Evolutionary conservation across 768 basidiomycete species (phyloP), one percentile per base, ranked within the genome.

Genomic region (Boletus coccyginus): DNA sequence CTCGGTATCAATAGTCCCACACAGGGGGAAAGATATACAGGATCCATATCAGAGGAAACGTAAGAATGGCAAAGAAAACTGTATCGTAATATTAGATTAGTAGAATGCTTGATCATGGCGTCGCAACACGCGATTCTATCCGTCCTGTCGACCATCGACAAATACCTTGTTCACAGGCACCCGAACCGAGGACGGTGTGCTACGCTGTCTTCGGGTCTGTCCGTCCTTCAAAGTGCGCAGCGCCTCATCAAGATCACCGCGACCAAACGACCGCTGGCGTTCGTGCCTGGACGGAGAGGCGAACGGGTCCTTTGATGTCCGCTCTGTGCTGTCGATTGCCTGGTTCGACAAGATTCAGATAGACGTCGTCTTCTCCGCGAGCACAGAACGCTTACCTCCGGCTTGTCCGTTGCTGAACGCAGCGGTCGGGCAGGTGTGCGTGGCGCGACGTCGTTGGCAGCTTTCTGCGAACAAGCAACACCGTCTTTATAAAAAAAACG

Each of bases 191-290:
- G 68, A 51, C 31, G 60, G 55, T 7, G 45, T 50, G n/a, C 50
- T 42, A 7, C 63, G 63, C 38, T 55, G 31, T 39, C 58, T 55
- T 42, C 57, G 56, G 9, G 58, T 61, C 5, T 62, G 82, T 36
- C 85, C 92, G 46, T 81, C 82, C 43, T 83, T 81, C 76, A 94
- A 81, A 58, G 86, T 92, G 17, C 89, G 85, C 40, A 98, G 88
- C 2, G 89, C 90, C 63, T 90, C 82, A 61, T 98, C 93, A 33
- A 96, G 72, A 52, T 88, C 88, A 11, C 94, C 94, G 38, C 87
- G 82, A 8, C 86, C 85, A 57, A 90, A 67, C 2, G 90, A 87
- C 35, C 74, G 75, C 48, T 73, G 74, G 41, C 78, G 80, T 31
- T 70, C 69, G 46, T 78, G 75, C 29, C 73, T 70, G 6, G 77